phyloP scores from a whole-genome alignment of 106 monocot genomes.

The Dendrobium chrysotoxum region DNA sequence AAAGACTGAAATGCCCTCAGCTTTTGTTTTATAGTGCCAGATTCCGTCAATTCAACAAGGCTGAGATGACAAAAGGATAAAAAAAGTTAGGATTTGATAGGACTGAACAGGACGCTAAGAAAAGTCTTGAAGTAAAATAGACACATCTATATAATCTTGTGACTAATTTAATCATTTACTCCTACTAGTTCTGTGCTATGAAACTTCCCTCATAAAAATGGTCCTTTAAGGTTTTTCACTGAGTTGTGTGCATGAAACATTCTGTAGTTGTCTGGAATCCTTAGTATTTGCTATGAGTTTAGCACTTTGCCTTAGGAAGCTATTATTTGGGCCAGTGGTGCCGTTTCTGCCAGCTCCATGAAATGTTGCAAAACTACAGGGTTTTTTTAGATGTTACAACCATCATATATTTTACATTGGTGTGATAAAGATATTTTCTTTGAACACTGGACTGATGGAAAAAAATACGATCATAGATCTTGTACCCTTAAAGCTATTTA shows the following conservation, averaged over 20 bases:
- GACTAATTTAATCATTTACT: too few relatives aligned
- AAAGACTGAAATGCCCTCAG: too few relatives aligned
- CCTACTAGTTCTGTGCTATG: neutral
- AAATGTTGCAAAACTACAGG: neutral
- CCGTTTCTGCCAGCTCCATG: neutral
- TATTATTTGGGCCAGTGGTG: neutral
- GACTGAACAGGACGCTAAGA: too few relatives aligned
- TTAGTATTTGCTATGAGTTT: neutral
- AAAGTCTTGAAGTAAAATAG: too few relatives aligned
- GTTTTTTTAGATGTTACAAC: neutral
- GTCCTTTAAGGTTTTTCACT: neutral
- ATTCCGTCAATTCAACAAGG: too few relatives aligned
- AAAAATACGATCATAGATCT: neutral
- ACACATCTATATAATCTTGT: too few relatives aligned
- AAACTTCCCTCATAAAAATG: neutral
- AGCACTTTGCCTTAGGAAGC: neutral
- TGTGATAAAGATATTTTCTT: neutral
- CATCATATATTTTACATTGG: neutral
- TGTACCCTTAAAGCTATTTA: neutral
- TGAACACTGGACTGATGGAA: neutral
- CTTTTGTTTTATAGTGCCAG: too few relatives aligned
- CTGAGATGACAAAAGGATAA: too few relatives aligned
- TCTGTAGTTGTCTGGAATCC: neutral
- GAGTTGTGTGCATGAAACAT: neutral
- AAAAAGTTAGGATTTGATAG: too few relatives aligned